Base-by-base conservation (phyloP, 805 yeast species). In the Candida schatavii region DNA sequence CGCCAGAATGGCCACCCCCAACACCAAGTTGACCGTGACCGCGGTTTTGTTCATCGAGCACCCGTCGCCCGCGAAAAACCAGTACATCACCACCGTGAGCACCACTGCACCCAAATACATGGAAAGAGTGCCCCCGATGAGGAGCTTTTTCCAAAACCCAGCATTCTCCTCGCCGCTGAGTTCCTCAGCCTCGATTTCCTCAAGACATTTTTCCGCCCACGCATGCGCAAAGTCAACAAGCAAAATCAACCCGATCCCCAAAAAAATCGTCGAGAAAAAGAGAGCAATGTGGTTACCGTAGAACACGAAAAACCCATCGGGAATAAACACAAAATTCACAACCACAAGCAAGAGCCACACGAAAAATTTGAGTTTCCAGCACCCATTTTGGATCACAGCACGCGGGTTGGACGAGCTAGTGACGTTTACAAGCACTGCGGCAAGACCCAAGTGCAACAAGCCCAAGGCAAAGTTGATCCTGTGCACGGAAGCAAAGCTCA, bases 151-250 rank as follows among this genome's bases (percentile, higher is more conserved):
- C 98, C 98, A 93, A 51, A 86, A 73, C 3, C 72, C 67, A 1
- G 79, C 68, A 37, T 68, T 70, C 38, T 59, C 64, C 44, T 71
- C 78, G 36, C 75, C 80, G 3, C 74, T 66, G 30, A 69, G 49
- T 45, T 73, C 80, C 44, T 85, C 91, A 53, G 83, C 81, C 58
- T 93, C 98, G 32, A 93, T 88, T 53, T 88, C 86, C 49, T 84
- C 89, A 41, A 93, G 75, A 61, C 99, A 93, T 5, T 85, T 86
- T 55, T 93, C 99, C 0, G 98, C 97, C 97, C 97, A 93, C 51
- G 91, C 91, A 63, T 93, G 98, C 3, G 99, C 98, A 72, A 88
- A 93, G 62, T 93, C 99, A 25, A 93, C 97, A 37, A 93, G 69
- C 38, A 93, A 70, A 11, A 95, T 85, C 44, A 93, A 74, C 1